A percentile compares a stretch with the other conserved stretches of the same genome.
These are phyloP conservation scores for Nannochloris sp. DNA, from an alignment of 139 green algal species.

Conservation along the genomic window DNA sequence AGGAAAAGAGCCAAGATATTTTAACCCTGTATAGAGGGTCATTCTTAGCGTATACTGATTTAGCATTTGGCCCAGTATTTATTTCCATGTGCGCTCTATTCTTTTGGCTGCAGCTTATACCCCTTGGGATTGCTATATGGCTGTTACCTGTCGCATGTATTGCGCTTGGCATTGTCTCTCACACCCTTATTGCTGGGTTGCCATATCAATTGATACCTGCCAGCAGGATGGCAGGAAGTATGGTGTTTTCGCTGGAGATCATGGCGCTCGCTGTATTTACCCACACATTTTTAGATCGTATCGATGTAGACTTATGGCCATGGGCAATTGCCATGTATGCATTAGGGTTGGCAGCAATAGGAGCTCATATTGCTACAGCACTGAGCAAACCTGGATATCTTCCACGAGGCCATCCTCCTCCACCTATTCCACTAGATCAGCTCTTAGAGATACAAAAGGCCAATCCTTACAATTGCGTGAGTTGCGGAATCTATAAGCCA, in stretches of 20 bases:
- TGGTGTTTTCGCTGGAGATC: conserved; percentile 17
- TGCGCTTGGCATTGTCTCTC: neutral
- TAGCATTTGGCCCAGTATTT: conserved; percentile 14
- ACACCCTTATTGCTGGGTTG: conserved; percentile 16
- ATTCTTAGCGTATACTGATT: conserved; percentile 11
- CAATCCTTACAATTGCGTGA: conserved; percentile 26
- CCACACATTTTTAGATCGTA: neutral
- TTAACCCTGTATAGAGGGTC: conserved; percentile 19
- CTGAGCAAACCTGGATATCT: conserved; percentile 12
- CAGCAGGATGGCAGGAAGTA: conserved; percentile 6
- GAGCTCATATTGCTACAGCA: conserved; percentile 9
- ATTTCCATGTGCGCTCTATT: neutral
- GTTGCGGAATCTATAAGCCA: conserved; percentile 33
- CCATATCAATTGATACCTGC: conserved; percentile 15
- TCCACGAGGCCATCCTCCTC: conserved; percentile 1
- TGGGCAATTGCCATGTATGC: neutral
- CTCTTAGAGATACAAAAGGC: neutral
- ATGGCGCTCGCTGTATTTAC: conserved; percentile 1
- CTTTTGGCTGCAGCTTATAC: conserved; percentile 7
- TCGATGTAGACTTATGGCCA: neutral
- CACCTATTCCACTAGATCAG: conserved; percentile 10
- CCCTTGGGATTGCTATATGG: conserved; percentile 15
- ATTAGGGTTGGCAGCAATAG: neutral
- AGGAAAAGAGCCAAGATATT: conserved; percentile 17
- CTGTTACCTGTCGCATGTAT: conserved; percentile 12